Conservation (phyloP, 2,329 filamentous ascomycete species). For the Zymoseptoria ardabiliae region DNA sequence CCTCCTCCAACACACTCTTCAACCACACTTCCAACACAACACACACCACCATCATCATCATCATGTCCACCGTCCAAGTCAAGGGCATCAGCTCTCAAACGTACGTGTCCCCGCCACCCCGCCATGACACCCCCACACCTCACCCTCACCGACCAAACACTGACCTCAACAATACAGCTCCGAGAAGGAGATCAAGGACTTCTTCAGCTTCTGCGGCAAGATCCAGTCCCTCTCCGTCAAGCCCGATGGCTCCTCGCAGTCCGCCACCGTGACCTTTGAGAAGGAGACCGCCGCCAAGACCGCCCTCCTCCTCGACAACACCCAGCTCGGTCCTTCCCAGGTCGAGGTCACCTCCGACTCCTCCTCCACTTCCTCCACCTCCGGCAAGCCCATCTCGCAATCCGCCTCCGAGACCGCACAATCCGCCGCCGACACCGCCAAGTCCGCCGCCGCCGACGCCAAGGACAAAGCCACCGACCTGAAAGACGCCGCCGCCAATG, state of each 20-base stretch:
- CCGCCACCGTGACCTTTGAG: slow-evolving; percentile 90
- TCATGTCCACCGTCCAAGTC: slow-evolving; percentile 69
- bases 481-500: slow-evolving; percentile 50
- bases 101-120: not conserved
- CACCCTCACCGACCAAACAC: not conserved
- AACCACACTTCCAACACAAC: not conserved
- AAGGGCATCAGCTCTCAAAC: slow-evolving; percentile 66
- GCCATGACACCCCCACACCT: not conserved
- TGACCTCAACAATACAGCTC: slow-evolving; percentile 50
- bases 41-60: slow-evolving; percentile 21
- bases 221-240: slow-evolving; percentile 76
- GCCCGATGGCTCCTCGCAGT: slow-evolving; percentile 60
- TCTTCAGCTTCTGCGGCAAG: slow-evolving; percentile 96
- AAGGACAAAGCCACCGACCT: slow-evolving; percentile 47
- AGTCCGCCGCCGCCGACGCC: slow-evolving; percentile 50
- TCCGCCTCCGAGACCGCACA: slow-evolving; percentile 44
- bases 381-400: not conserved
- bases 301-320: slow-evolving; percentile 93
- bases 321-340: slow-evolving; percentile 69
- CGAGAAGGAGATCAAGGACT: slow-evolving; percentile 88
- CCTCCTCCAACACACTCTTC: not conserved
- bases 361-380: slow-evolving; percentile 28
- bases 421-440: slow-evolving; percentile 53
- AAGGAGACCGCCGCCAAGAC: slow-evolving; percentile 96
- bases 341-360: slow-evolving; percentile 57